Conservation (phyloP, 257 asterid genomes). For the Rhazya stricta region DNA sequence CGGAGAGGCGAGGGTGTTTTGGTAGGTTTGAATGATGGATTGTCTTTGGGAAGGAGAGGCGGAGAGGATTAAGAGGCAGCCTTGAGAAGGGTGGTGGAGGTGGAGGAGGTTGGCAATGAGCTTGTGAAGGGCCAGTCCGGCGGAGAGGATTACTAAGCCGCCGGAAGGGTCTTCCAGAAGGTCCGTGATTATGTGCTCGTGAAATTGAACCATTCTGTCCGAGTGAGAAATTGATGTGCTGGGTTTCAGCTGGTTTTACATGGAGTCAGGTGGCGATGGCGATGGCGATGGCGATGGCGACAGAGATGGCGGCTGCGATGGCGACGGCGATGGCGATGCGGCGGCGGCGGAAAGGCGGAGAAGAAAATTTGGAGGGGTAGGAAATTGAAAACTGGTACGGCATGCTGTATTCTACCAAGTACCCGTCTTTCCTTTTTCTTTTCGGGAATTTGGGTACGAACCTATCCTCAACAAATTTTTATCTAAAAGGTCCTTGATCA, state of each 20-base stretch:
- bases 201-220: conserved; percentile 60
- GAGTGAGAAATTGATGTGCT: background rate
- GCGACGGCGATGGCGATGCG: background rate
- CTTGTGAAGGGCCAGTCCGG: conserved; percentile 81
- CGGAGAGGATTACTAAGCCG: conserved; percentile 76
- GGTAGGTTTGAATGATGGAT: conserved; percentile 33
- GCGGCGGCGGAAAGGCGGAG: conserved; percentile 25
- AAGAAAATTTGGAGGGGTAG: conserved; percentile 12
- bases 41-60: conserved; percentile 59
- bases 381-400: conserved; percentile 2
- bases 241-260: conserved; percentile 6
- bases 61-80: conserved; percentile 76
- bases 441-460: no score
- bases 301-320: conserved; percentile 24
- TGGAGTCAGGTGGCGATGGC: background rate
- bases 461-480: no score
- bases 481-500: no score
- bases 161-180: conserved; percentile 75
- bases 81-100: conserved; percentile 82
- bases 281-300: background rate
- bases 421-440: background rate
- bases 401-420: background rate
- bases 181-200: conserved; percentile 76
- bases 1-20: conserved; percentile 21
- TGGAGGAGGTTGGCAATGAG: conserved; percentile 59